Evolutionary conservation across 1,139 yeast genomes (phyloP).

Genomic region (Pichia sp.): DNA sequence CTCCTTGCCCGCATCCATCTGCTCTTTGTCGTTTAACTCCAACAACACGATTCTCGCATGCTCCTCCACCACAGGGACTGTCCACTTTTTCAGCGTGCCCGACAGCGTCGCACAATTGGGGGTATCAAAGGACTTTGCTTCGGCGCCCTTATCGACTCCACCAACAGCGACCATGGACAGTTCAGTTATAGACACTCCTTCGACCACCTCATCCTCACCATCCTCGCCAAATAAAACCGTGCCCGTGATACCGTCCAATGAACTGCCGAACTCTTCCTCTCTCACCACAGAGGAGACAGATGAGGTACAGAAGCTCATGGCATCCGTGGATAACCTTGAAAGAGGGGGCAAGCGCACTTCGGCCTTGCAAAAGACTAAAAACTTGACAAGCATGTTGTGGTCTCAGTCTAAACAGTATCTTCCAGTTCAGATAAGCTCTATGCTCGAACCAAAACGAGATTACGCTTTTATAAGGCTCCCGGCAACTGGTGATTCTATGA

Average conservation of each 20-base stretch:
- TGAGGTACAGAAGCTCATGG: conserved; percentile 25
- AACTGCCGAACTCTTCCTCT: conserved; percentile 22
- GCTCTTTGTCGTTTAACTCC: conserved; percentile 50
- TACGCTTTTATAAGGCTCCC: conserved; percentile 35
- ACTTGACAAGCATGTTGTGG: conserved; percentile 15
- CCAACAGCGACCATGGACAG: background rate
- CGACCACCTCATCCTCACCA: background rate
- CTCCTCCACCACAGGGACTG: conserved; percentile 63
- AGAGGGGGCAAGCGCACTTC: background rate
- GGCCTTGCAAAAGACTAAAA: conserved; percentile 4
- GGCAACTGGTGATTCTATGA: conserved; percentile 20
- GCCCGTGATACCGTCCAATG: background rate
- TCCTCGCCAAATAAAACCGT: background rate
- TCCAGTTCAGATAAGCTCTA: conserved; percentile 30
- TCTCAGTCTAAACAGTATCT: conserved; percentile 29
- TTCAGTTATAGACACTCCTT: background rate
- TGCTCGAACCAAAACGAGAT: conserved; percentile 39
- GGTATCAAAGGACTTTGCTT: background rate
- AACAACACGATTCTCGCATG: conserved; percentile 53
- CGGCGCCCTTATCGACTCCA: background rate
- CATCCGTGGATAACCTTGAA: conserved; percentile 4
- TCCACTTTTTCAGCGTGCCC: conserved; percentile 55
- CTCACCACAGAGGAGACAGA: conserved; percentile 27
- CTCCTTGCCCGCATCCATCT: conserved; percentile 53
- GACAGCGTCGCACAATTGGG: conserved; percentile 16